Percentiles rank a stretch among this genome's conserved stretches.
These are phyloP conservation scores for Pseudomassariella vexata DNA, from an alignment of 2,329 filamentous ascomycete species.

Conservation along the genomic window DNA sequence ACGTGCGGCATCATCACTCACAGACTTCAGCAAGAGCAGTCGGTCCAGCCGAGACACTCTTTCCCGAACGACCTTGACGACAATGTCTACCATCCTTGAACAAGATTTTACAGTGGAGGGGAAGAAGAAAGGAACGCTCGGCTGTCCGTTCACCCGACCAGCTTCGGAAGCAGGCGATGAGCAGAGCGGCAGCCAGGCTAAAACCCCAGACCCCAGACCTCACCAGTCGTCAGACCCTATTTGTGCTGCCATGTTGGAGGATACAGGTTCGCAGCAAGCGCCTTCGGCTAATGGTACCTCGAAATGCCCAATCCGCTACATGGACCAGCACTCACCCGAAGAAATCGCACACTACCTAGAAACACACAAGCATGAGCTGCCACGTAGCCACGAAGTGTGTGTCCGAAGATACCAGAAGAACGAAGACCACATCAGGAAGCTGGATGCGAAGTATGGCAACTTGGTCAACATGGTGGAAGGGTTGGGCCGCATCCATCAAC, in stretches of 20 bases:
- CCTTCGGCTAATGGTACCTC: conserved; percentile 40
- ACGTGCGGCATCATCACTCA: conserved; percentile 46
- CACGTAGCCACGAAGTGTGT: conserved; percentile 88
- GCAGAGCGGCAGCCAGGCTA: conserved; percentile 15
- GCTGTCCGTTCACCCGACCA: conserved; percentile 69
- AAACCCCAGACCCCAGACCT: conserved; percentile 32
- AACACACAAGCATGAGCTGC: conserved; percentile 90
- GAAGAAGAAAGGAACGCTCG: conserved; percentile 68
- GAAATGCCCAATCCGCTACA: conserved; percentile 87
- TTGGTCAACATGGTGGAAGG: conserved; percentile 93
- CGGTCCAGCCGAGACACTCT: conserved; percentile 42
- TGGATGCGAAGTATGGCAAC: conserved; percentile 92
- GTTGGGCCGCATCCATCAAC: conserved; percentile 79
- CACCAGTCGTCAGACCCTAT: conserved; percentile 54
- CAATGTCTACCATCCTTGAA: conserved; percentile 65
- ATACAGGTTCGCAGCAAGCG: conserved; percentile 47
- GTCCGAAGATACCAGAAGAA: conserved; percentile 85
- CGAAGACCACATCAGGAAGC: conserved; percentile 74
- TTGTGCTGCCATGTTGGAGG: conserved; percentile 58
- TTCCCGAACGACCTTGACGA: conserved; percentile 44
- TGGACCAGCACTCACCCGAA: conserved; percentile 88
- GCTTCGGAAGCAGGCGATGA: conserved; percentile 26
- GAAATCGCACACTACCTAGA: conserved; percentile 92
- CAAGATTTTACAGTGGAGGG: conserved; percentile 87
- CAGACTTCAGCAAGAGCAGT: conserved; percentile 45